Conservation (phyloP, 805 yeast genomes). For the Danielia reshetovae region DNA sequence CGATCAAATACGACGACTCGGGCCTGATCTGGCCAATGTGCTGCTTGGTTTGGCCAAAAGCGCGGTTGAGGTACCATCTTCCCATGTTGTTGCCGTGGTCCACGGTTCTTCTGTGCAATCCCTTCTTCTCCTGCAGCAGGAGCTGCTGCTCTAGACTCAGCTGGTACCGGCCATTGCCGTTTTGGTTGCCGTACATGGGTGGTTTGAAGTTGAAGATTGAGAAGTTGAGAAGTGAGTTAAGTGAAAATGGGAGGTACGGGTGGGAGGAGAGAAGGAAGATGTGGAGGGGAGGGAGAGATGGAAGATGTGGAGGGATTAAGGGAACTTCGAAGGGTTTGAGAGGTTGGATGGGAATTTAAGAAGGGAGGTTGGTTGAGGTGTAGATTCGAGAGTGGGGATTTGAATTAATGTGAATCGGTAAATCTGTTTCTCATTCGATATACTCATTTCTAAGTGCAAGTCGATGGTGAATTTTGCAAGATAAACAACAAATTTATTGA, state of each 20-base stretch:
- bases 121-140: conserved; percentile 46
- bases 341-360: too few species aligned
- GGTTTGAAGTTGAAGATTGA: background rate
- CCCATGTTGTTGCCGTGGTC: conserved; percentile 78
- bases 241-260: background rate
- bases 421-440: too few species aligned
- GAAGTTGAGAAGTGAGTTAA: background rate
- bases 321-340: too few species aligned
- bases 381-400: too few species aligned
- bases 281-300: too few species aligned
- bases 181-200: conserved; percentile 4
- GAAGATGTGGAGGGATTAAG: too few species aligned
- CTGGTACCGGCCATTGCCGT: conserved; percentile 19
- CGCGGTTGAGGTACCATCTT: conserved; percentile 48
- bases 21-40: conserved; percentile 58
- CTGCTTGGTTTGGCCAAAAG: conserved; percentile 42
- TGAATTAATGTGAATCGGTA: too few species aligned
- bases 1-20: conserved; percentile 60
- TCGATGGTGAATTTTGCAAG: too few species aligned
- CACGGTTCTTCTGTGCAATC: conserved; percentile 62
- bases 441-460: too few species aligned
- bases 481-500: too few species aligned
- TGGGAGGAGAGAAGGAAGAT: background rate
- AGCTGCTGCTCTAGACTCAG: conserved; percentile 40
- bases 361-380: too few species aligned